Conservation (phyloP, 2,329 filamentous ascomycete species). For the Fusarium chuoi region DNA sequence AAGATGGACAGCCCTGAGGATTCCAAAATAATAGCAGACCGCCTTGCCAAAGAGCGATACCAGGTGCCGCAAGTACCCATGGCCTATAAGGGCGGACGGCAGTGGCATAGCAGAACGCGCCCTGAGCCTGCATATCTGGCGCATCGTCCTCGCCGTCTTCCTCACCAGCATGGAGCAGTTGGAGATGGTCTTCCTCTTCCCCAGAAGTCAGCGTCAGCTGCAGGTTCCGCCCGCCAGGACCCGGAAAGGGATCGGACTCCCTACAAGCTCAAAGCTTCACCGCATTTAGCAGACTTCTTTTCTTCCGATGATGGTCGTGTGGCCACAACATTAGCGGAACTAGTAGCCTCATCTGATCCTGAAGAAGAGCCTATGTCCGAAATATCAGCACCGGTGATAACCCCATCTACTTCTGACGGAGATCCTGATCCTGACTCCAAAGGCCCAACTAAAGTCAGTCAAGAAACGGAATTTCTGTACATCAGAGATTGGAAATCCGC, state of each 20-base stretch:
- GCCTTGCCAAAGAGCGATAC: background rate
- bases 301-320: background rate
- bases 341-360: background rate
- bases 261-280: background rate
- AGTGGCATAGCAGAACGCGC: background rate
- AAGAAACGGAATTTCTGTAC: background rate
- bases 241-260: background rate
- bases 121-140: background rate
- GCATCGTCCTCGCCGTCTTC: background rate
- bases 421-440: background rate
- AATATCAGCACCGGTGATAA: background rate
- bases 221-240: background rate
- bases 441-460: background rate
- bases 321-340: background rate
- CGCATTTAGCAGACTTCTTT: background rate
- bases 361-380: background rate
- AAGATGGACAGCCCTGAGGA: background rate
- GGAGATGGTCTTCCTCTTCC: slow-evolving; percentile 3
- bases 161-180: background rate
- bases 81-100: background rate
- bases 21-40: background rate
- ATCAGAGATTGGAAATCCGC: background rate
- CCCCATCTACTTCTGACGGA: background rate
- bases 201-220: background rate
- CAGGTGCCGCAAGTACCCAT: background rate